These are phyloP conservation scores for Rhodamnia argentea DNA, from an alignment of 345 rosid species.

Conservation along the genomic window DNA sequence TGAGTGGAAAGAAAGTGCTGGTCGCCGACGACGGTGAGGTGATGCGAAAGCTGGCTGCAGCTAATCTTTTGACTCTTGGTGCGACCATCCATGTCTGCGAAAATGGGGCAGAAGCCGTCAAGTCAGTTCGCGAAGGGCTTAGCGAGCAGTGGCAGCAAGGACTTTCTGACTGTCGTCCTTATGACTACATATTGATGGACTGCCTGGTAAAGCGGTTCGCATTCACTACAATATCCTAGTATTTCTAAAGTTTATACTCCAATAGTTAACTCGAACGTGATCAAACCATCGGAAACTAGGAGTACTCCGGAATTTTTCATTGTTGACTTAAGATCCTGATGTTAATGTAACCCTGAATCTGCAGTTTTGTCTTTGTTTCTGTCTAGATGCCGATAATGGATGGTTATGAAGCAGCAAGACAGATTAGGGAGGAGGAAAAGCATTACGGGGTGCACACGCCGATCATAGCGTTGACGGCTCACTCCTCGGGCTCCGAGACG, in stretches of 20 bases:
- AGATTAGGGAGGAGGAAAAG: constrained; percentile 46
- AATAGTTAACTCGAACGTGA: background rate
- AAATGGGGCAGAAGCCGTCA: constrained; percentile 49
- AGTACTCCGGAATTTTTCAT: background rate
- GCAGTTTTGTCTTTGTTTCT: background rate
- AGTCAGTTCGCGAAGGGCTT: constrained; percentile 21
- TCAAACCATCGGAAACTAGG: background rate
- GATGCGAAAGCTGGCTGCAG: constrained; percentile 6
- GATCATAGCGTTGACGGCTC: constrained; percentile 62
- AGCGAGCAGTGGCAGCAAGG: constrained; percentile 4
- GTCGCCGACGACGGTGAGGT: constrained; percentile 43
- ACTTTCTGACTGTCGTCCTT: constrained; percentile 20
- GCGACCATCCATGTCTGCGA: constrained; percentile 33
- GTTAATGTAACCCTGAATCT: background rate
- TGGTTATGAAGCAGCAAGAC: constrained; percentile 57
- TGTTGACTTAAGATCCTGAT: background rate
- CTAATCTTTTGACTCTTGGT: constrained; percentile 29
- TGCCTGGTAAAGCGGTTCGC: constrained; percentile 42
- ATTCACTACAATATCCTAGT: background rate
- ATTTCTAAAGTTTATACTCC: background rate
- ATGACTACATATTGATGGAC: constrained; percentile 74
- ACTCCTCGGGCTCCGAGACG: constrained; percentile 27
- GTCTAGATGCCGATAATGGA: constrained; percentile 68
- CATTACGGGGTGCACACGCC: constrained; percentile 38
- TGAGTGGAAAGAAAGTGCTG: constrained; percentile 49